phyloP scores from a whole-genome alignment of 495 filamentous ascomycete genomes.

The Venustampulla echinocandica region DNA sequence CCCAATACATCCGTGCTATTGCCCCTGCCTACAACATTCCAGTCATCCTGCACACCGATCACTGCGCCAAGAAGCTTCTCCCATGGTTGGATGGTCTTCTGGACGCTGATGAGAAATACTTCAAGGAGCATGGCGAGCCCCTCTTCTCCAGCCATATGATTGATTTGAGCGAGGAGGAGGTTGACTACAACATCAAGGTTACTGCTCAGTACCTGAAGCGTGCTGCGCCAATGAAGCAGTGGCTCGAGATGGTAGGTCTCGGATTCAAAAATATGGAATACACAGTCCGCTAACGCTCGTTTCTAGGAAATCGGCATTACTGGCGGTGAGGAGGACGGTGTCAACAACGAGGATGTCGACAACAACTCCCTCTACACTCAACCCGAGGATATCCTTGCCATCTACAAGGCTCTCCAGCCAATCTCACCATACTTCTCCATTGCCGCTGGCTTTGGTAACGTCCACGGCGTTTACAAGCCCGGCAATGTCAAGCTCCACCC shows the following conservation, averaged over 20 bases:
- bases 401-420: conserved; percentile 69
- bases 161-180: conserved; percentile 81
- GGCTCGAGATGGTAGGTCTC: conserved; percentile 85
- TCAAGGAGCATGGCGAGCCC: conserved; percentile 84
- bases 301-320: conserved; percentile 79
- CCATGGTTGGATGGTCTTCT: conserved; percentile 97
- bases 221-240: conserved; percentile 91
- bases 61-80: conserved; percentile 89
- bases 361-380: conserved; percentile 97
- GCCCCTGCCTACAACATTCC: conserved; percentile 84
- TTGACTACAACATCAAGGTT: conserved; percentile 83
- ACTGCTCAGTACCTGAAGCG: conserved; percentile 87
- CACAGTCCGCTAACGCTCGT: background rate
- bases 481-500: conserved; percentile 95
- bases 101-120: conserved; percentile 82
- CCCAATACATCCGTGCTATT: conserved; percentile 86
- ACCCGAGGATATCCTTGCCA: conserved; percentile 86
- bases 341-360: conserved; percentile 81
- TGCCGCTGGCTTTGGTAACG: conserved; percentile 96
- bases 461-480: conserved; percentile 98
- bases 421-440: conserved; percentile 95
- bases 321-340: conserved; percentile 92
- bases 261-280: background rate
- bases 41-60: conserved; percentile 86
- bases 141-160: conserved; percentile 98